Base-by-base conservation (phyloP, 2,329 filamentous ascomycete species). In the Hypomyces rosellus region DNA sequence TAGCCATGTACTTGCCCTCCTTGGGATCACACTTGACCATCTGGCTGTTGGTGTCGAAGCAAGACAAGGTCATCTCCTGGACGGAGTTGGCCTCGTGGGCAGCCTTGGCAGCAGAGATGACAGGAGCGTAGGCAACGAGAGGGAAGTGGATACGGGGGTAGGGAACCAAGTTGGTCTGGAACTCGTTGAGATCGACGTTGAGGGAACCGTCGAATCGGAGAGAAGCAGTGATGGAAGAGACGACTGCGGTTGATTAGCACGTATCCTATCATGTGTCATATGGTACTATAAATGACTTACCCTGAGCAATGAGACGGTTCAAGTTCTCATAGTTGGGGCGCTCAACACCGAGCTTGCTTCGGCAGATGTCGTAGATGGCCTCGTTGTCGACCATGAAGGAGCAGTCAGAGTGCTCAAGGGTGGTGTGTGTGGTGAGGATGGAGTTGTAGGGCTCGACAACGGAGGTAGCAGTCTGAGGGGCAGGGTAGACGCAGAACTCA, bases 301-400 rank as follows among this genome's bases (percentile, higher is more conserved):
- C 87, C 81, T 99, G 93, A 61, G 93, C 93, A 68, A 99, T 96
- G 69, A 99, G 81, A 64, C 93, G 89, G 84, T 99, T 99, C 62
- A 99, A 80, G 81, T 99, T 96, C 82, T 96, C 91, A 73, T 91
- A 96, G 82, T 92, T 92, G 66, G 93, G 93, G 62, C 93, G 89
- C 82, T 96, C 91, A 61, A 99, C 91, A 61, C 89, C 91, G 59
- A 99, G 83, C 81, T 96, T 97, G 70, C 90, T 88, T 68, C 91
- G 88, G 86, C 93, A 99, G 72, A 99, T 97, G 71, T 97, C 93
- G 76, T 97, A 97, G 72, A 99, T 96, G 65, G 93, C 93, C 81
- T 99, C 93, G 76, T 99, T 99, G 80, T 99, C 93, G 62, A 99
- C 93, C 89, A 97, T 96, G 83, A 99, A 99, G 65, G 88, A 95